A percentile compares a stretch with the other conserved stretches of the same genome.
Evolutionary conservation across 2,329 filamentous ascomycete species (phyloP).

Genomic region (Biscogniauxia sp.): DNA sequence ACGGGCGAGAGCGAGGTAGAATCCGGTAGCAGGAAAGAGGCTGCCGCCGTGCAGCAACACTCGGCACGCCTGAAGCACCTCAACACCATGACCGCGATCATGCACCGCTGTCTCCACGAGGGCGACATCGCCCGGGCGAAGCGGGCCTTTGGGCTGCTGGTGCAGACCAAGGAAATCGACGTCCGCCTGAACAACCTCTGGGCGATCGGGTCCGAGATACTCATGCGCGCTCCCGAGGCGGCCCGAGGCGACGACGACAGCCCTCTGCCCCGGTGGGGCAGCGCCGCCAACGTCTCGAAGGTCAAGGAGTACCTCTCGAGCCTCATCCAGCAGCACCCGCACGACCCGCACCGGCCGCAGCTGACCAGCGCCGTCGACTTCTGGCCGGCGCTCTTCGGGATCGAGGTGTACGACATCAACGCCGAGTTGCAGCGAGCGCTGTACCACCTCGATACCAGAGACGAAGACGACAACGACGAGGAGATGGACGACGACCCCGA

Average conservation of each 20-base stretch:
- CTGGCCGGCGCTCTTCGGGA: conserved; percentile 74
- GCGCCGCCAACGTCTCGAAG: conserved; percentile 43
- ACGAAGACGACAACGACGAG: conserved; percentile 15
- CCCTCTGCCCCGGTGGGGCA: conserved; percentile 38
- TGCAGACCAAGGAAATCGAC: conserved; percentile 63
- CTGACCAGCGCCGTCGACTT: conserved; percentile 69
- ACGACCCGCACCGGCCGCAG: conserved; percentile 59
- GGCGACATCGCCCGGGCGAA: conserved; percentile 70
- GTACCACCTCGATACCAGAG: conserved; percentile 17
- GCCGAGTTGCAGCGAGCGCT: conserved; percentile 52
- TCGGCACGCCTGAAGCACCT: conserved; percentile 55
- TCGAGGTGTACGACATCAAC: conserved; percentile 76
- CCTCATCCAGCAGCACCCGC: conserved; percentile 74
- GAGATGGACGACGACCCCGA: conserved; percentile 16
- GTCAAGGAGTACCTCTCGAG: conserved; percentile 68
- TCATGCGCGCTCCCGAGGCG: conserved; percentile 58
- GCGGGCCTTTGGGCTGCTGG: conserved; percentile 71
- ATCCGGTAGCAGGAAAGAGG: conserved; percentile 8
- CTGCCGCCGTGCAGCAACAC: conserved; percentile 18
- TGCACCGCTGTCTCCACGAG: conserved; percentile 70
- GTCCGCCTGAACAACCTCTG: conserved; percentile 69
- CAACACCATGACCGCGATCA: conserved; percentile 62
- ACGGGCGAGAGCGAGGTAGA: conserved; percentile 10
- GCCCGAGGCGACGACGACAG: conserved; percentile 9
- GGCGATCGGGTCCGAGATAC: conserved; percentile 81